Percentiles rank a stretch among this genome's conserved stretches.
These are phyloP conservation scores for Nicotiana undulata DNA, from an alignment of 257 asterid genomes.

Conservation along the genomic window DNA sequence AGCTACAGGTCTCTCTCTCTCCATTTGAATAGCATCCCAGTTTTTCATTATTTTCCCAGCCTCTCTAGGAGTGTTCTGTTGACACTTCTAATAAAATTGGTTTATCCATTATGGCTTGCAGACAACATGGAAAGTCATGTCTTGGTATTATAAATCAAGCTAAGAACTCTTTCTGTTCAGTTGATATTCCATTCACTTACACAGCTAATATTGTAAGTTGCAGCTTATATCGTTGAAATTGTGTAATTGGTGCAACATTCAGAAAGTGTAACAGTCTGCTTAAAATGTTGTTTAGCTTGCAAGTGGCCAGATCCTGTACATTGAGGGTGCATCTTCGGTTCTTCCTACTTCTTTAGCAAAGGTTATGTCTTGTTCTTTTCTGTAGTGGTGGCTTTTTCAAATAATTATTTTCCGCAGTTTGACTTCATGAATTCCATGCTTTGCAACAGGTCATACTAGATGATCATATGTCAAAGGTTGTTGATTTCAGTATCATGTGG, in stretches of 20 bases:
- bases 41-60: background rate
- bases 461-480: conserved; percentile 54
- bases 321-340: conserved; percentile 86
- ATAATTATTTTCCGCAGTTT: conserved; percentile 1
- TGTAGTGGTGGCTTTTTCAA: background rate
- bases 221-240: background rate
- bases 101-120: conserved; percentile 24
- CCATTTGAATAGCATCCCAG: background rate
- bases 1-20: conserved; percentile 55
- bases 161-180: conserved; percentile 36
- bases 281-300: conserved; percentile 32
- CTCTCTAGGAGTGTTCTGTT: background rate
- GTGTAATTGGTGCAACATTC: background rate
- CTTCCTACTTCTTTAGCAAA: conserved; percentile 78
- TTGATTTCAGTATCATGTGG: conserved; percentile 58
- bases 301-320: conserved; percentile 47
- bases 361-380: conserved; percentile 29
- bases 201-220: conserved; percentile 55
- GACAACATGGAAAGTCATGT: conserved; percentile 78
- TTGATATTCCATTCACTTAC: conserved; percentile 79
- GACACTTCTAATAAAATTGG: background rate
- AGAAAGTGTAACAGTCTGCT: background rate
- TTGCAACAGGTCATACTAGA: conserved; percentile 55
- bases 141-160: conserved; percentile 66
- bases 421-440: background rate